Conservation (phyloP, 192 early-diverging fungal genomes). For the Rhizoclosmatium globosum region DNA sequence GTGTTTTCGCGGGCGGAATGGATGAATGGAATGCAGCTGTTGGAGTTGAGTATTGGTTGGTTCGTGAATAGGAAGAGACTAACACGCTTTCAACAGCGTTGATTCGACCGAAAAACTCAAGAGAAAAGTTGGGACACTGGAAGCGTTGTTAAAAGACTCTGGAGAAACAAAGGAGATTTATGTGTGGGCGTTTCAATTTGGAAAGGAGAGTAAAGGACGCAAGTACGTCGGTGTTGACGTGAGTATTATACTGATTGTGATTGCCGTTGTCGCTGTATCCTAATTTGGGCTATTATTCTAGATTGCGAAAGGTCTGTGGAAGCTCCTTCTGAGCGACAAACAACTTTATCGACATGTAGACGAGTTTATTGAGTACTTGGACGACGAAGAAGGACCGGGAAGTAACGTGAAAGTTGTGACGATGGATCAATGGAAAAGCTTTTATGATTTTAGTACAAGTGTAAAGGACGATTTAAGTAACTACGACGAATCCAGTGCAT, state of each 20-base stretch:
- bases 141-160: neutral
- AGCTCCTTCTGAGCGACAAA: constrained; percentile 19
- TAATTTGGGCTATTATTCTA: neutral
- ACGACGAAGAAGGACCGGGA: constrained; percentile 9
- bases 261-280: neutral
- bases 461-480: constrained; percentile 59
- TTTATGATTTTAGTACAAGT: constrained; percentile 64
- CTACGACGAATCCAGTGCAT: constrained; percentile 69
- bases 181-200: constrained; percentile 40
- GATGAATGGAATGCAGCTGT: constrained; percentile 34
- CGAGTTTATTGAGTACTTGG: constrained; percentile 27
- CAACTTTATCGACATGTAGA: constrained; percentile 23
- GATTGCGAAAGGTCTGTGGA: constrained; percentile 38
- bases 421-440: constrained; percentile 71
- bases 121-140: constrained; percentile 2
- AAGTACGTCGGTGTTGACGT: constrained; percentile 36
- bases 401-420: constrained; percentile 62
- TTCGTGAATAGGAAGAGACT: neutral
- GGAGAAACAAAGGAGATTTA: constrained; percentile 33
- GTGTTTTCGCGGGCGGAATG: constrained; percentile 34
- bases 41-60: neutral
- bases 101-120: constrained; percentile 31
- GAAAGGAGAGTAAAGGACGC: constrained; percentile 18
- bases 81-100: constrained; percentile 7
- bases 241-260: neutral